Evolutionary conservation across 2,329 filamentous ascomycete genomes (phyloP).

Genomic region (Fusarium aywerte): DNA sequence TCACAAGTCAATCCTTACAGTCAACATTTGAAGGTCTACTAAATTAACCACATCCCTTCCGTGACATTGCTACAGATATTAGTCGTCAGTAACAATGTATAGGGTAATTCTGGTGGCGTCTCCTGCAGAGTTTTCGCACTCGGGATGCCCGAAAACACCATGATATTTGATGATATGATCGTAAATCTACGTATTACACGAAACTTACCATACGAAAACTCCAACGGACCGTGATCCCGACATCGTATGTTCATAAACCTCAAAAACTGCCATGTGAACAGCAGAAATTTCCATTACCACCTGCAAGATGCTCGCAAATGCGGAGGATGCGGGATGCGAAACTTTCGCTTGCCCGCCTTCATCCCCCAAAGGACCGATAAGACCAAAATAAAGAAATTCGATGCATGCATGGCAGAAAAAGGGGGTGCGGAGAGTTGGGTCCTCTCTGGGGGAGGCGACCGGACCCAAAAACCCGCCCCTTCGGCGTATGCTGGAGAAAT

Average conservation of each 20-base stretch:
- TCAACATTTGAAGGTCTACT: not conserved
- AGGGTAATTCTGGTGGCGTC: not conserved
- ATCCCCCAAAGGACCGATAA: slow-evolving; percentile 27
- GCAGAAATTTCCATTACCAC: slow-evolving; percentile 10
- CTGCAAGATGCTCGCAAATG: slow-evolving; percentile 20
- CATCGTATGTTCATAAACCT: slow-evolving; percentile 14
- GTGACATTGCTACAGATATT: too few relatives aligned
- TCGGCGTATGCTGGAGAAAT: slow-evolving; percentile 19
- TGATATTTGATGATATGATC: not conserved
- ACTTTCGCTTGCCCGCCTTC: slow-evolving; percentile 23
- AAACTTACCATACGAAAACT: not conserved
- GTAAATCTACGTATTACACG: not conserved
- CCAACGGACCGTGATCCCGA: not conserved
- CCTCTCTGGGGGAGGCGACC: slow-evolving; percentile 30
- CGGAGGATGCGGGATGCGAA: slow-evolving; percentile 33
- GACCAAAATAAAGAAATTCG: slow-evolving; percentile 11
- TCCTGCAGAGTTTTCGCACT: accelerated
- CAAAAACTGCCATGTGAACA: slow-evolving; percentile 8
- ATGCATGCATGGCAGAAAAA: slow-evolving; percentile 12
- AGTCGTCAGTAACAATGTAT: not conserved
- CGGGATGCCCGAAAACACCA: not conserved
- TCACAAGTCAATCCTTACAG: not conserved
- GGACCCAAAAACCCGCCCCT: not conserved
- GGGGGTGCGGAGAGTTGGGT: slow-evolving; percentile 21
- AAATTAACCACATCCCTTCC: not conserved